Conservation (phyloP, 2,329 filamentous ascomycete species). For the Fusarium scirpi region DNA sequence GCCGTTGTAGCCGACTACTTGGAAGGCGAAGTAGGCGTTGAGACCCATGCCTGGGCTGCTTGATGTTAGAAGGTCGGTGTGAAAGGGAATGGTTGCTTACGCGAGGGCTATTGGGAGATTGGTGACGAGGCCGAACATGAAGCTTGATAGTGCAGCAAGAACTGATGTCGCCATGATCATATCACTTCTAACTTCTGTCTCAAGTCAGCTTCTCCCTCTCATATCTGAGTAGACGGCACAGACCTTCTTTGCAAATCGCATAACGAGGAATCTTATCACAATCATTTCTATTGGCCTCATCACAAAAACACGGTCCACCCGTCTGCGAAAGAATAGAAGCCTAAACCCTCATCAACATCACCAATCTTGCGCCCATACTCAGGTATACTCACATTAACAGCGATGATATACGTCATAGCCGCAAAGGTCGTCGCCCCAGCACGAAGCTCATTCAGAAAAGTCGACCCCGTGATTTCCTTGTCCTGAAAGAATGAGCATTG, state of each 20-base stretch:
- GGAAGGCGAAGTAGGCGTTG: slow-evolving; percentile 84
- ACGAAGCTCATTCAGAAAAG: slow-evolving; percentile 71
- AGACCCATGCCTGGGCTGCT: slow-evolving; percentile 58
- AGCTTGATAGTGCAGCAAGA: slow-evolving; percentile 74
- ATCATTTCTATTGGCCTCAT: slow-evolving; percentile 43
- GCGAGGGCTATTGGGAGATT: slow-evolving; percentile 38
- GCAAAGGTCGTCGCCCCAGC: slow-evolving; percentile 68
- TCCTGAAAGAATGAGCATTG: slow-evolving; percentile 7
- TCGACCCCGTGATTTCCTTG: slow-evolving; percentile 66
- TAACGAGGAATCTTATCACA: slow-evolving; percentile 61
- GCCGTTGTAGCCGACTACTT: slow-evolving; percentile 76
- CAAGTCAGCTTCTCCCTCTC: neutral
- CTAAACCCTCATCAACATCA: neutral
- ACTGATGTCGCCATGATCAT: slow-evolving; percentile 83
- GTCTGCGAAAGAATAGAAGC: slow-evolving; percentile 36
- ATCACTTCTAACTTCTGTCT: slow-evolving; percentile 72
- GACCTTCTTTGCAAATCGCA: slow-evolving; percentile 55
- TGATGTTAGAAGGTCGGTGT: too few relatives aligned
- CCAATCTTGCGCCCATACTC: accelerated
- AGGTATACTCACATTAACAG: slow-evolving; percentile 38
- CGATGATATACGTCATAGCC: slow-evolving; percentile 46
- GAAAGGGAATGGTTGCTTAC: too few relatives aligned
- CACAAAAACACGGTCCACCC: slow-evolving; percentile 27
- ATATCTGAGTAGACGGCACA: accelerated
- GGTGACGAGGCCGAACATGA: slow-evolving; percentile 34